Conservation (phyloP, 352 stramenopile genomes). For the Vaucheria bursata region DNA sequence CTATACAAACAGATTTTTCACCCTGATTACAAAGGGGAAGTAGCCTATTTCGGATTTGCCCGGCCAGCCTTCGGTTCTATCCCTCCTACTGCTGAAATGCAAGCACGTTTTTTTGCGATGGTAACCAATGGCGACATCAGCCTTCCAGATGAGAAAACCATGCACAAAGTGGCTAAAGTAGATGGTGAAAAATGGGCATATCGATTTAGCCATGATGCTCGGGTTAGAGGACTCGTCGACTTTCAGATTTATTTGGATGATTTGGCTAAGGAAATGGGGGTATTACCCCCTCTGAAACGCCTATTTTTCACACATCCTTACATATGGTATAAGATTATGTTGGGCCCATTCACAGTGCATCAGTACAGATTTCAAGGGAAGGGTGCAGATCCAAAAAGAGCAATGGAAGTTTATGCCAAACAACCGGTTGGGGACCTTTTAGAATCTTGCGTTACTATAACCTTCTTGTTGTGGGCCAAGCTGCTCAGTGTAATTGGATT, state of each 20-base stretch:
- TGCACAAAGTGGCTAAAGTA: conserved; percentile 15
- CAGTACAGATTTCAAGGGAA: conserved; percentile 49
- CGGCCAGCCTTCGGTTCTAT: conserved; percentile 51
- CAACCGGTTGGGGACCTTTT: conserved; percentile 50
- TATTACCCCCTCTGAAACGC: conserved; percentile 42
- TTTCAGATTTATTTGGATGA: conserved; percentile 52
- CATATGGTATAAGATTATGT: conserved; percentile 53
- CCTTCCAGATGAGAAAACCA: conserved; percentile 20
- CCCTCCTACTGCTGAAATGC: conserved; percentile 51
- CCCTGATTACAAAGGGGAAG: conserved; percentile 42
- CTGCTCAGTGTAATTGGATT: conserved; percentile 47
- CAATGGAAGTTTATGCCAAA: conserved; percentile 43
- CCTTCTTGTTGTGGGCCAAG: conserved; percentile 49
- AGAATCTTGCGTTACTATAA: conserved; percentile 50
- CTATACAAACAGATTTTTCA: conserved; percentile 50
- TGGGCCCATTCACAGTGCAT: conserved; percentile 52
- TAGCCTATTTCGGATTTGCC: conserved; percentile 52
- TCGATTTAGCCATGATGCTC: conserved; percentile 49
- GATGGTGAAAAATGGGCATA: conserved; percentile 47
- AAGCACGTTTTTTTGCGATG: conserved; percentile 41
- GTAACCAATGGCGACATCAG: conserved; percentile 35
- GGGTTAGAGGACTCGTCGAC: conserved; percentile 50
- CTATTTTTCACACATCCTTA: conserved; percentile 49
- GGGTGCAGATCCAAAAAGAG: conserved; percentile 40
- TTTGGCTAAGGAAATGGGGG: conserved; percentile 44